Base-by-base conservation (phyloP, 768 basidiomycete genomes). In the Fibroporia radiculosa region DNA sequence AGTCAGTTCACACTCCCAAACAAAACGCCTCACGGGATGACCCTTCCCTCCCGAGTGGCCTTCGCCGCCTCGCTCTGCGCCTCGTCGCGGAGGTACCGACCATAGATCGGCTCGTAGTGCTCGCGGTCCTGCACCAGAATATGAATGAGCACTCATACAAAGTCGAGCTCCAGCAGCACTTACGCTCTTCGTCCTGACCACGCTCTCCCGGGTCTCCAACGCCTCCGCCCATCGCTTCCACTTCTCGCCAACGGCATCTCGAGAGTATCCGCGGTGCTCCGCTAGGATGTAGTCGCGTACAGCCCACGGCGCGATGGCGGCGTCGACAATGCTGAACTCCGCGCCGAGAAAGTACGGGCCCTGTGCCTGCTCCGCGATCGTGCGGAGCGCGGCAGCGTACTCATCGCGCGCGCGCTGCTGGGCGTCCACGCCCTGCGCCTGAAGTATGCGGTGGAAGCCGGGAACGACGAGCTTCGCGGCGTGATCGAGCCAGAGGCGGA, bases 321-420 rank as follows among this genome's bases (percentile, higher is more conserved):
- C 58, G 53, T 82, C 81, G 4, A 75, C 75, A 31, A 76, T 55
- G 31, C 70, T 65, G 51, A 78, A 75, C 32, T 74, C 61, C 19
- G 74, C 66, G 14, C 80, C 80, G 20, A 70, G 56, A 58, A 79
- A 83, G 54, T 71, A 82, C 11, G 77, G 77, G 4, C 73, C 78
- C 50, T 61, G 66, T 42, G 63, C 59, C 48, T 67, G 50, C 27
- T 55, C 60, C 14, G 63, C 57, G 29, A 70, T 61, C 33, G 64
- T 66, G 19, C 61, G 51, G 18, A 73, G 63, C 5, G 55, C 65
- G 0, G 55, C 58, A 52, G 66, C 64, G n/a, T 69, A 53, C 31
- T 73, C 69, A 45, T 62, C 56, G 1, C 64, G 64, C 0, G 62
- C 63, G 6, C 47, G 54, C 8, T 64, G 58, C 39, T 65, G 67